Conservation (phyloP, 2,329 filamentous ascomycete genomes). For the Fusarium pseudonygamai region DNA sequence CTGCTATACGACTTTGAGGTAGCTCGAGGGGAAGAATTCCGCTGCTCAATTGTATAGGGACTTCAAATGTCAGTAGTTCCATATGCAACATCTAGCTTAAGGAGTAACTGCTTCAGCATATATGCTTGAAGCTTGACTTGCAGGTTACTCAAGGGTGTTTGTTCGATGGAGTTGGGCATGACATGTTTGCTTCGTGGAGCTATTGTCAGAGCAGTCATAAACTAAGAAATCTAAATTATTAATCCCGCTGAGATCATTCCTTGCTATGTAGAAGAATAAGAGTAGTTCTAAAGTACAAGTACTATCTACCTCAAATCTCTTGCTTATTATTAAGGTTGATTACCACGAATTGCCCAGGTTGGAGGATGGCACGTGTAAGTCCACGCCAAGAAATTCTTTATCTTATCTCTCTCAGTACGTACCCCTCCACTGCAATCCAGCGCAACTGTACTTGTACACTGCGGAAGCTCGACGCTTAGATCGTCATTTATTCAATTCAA, state of each 20-base stretch:
- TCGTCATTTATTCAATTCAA: conserved; percentile 22
- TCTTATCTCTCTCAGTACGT: conserved; percentile 34
- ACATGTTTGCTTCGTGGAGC: not conserved
- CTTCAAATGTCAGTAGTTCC: not conserved
- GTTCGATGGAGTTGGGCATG: not conserved
- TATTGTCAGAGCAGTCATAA: not conserved
- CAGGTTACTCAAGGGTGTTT: not conserved
- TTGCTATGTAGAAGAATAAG: not conserved
- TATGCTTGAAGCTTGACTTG: not conserved
- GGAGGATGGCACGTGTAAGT: conserved; percentile 7
- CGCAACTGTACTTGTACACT: conserved; percentile 2
- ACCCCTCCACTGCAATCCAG: conserved; percentile 24
- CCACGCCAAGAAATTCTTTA: conserved; percentile 24
- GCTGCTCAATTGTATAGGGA: not conserved
- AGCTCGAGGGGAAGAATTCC: not conserved
- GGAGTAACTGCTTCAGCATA: not conserved
- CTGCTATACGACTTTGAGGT: not conserved
- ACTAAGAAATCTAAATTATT: not conserved
- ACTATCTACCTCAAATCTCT: not conserved
- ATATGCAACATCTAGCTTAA: not conserved
- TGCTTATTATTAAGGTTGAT: not conserved
- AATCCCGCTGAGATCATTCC: too few species aligned
- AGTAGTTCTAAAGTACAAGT: too few species aligned
- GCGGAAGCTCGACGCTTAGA: conserved; percentile 20
- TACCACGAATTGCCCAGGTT: not conserved